Evolutionary conservation across 306 rosid species (phyloP).

Genomic region (Quercus variabilis): DNA sequence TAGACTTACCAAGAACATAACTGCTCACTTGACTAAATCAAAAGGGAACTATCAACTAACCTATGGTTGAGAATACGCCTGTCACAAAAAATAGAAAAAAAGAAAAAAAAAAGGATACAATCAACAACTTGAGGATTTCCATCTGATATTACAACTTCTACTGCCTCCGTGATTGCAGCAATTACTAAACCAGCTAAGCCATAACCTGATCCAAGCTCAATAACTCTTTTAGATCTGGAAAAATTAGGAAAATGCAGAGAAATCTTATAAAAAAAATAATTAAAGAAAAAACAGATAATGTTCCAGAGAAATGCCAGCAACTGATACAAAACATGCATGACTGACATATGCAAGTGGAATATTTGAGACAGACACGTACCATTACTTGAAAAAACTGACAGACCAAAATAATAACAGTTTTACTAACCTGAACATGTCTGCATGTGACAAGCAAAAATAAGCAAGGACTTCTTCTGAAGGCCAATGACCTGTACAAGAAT

Average conservation of each 20-base stretch:
- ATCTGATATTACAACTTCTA: slow-evolving; percentile 82
- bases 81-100: background rate
- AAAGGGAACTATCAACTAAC: background rate
- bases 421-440: slow-evolving; percentile 66
- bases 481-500: slow-evolving; percentile 78
- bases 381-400: background rate
- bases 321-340: background rate
- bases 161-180: slow-evolving; percentile 77
- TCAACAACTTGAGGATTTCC: slow-evolving; percentile 94
- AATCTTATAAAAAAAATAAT: background rate
- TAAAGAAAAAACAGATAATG: slow-evolving; percentile 13
- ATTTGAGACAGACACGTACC: background rate
- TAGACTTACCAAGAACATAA: background rate
- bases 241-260: slow-evolving; percentile 8
- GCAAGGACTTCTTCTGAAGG: slow-evolving; percentile 98
- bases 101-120: slow-evolving; percentile 63
- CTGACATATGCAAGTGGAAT: slow-evolving; percentile 6
- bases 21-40: background rate
- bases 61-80: background rate
- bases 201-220: slow-evolving; percentile 95
- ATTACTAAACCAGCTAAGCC: slow-evolving; percentile 90
- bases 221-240: slow-evolving; percentile 73
- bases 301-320: slow-evolving; percentile 16
- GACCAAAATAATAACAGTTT: background rate
- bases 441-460: slow-evolving; percentile 61